Base-by-base conservation (phyloP, 306 rosid species). In the Prunus kanzakura region DNA sequence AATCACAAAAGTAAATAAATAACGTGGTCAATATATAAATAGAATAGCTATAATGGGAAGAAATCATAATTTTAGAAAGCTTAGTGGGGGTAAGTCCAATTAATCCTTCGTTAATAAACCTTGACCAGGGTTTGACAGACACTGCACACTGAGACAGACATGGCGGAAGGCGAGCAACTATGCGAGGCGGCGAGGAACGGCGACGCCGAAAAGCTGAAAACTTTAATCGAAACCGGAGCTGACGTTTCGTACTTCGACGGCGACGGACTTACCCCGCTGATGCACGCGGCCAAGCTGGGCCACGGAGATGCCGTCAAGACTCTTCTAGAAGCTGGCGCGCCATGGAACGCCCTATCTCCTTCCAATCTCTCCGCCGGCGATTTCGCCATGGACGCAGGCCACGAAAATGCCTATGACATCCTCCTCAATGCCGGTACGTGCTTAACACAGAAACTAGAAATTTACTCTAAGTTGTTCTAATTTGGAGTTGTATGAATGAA, bases 341-440 rank as follows among this genome's bases (percentile, higher is more conserved):
- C 98, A 3, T 91, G 99, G 97, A 93, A 92, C 64, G 97, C 93
- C n/a, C 92, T 95, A 63, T 90, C 95, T 77, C 97, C 93, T 5
- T 88, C 90, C 86, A 83, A 80, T 73, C 80, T 87, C 75, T 91
- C 97, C 32, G 93, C 97, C 25, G 93, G 99, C 0, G 97, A 89
- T 75, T 88, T 84, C 6, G 86, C 99, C 45, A 87, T 91, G 92
- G 86, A 91, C 2, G 85, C 83, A 61, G 97, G 86, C 8, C 89
- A 89, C 82, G 86, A 83, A 72, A 93, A 89, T 9, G 91, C 88
- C 32, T 87, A 64, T 51, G 90, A 92, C 6, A 56, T 85, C 75
- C 92, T 95, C 72, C 88, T 91, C 73, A 88, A 88, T 22, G 86
- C 99, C 45, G 97, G 97, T 95, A 72, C 75, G 69, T 58, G 64